A percentile compares a stretch with the other conserved stretches of the same genome.
These are phyloP conservation scores for Pythium aquatile DNA, from an alignment of 352 stramenopile genomes.

Conservation along the genomic window DNA sequence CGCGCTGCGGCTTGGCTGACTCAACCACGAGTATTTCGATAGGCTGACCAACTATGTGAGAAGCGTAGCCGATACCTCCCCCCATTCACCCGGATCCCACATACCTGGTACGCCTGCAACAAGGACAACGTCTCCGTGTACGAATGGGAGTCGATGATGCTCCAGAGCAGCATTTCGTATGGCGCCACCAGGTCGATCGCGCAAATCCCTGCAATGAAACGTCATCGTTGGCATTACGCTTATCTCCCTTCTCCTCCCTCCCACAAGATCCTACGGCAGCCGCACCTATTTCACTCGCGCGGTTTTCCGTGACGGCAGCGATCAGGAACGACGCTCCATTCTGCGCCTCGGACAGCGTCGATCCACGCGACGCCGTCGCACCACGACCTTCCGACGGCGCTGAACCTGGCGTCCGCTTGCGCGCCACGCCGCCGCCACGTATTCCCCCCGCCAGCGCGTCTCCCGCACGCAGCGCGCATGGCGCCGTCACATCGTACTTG, in stretches of 20 bases:
- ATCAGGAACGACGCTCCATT: constrained; percentile 55
- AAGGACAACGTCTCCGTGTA: constrained; percentile 72
- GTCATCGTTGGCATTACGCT: not conserved
- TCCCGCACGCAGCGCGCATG: constrained; percentile 21
- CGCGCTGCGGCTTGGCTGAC: constrained; percentile 46
- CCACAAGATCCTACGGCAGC: not conserved
- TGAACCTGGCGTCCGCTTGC: not conserved
- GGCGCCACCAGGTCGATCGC: constrained; percentile 69
- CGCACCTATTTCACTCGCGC: constrained; percentile 57
- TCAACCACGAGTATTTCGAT: constrained; percentile 77
- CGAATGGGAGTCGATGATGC: constrained; percentile 72
- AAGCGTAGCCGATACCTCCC: not conserved
- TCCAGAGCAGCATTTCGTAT: constrained; percentile 76
- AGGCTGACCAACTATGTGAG: constrained; percentile 33
- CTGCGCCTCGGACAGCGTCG: constrained; percentile 20
- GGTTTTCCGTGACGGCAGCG: constrained; percentile 54
- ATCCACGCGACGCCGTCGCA: constrained; percentile 5
- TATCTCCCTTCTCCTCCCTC: not conserved
- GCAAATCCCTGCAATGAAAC: constrained; percentile 45
- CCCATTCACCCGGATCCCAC: not conserved
- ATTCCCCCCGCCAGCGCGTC: constrained; percentile 4
- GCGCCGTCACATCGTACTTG: constrained; percentile 35
- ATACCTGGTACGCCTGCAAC: constrained; percentile 68
- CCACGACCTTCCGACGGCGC: not conserved
- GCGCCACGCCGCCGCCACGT: not conserved